These are phyloP conservation scores for Aspergillus ibericus DNA, from an alignment of 2,329 filamentous ascomycete species.

Conservation along the genomic window DNA sequence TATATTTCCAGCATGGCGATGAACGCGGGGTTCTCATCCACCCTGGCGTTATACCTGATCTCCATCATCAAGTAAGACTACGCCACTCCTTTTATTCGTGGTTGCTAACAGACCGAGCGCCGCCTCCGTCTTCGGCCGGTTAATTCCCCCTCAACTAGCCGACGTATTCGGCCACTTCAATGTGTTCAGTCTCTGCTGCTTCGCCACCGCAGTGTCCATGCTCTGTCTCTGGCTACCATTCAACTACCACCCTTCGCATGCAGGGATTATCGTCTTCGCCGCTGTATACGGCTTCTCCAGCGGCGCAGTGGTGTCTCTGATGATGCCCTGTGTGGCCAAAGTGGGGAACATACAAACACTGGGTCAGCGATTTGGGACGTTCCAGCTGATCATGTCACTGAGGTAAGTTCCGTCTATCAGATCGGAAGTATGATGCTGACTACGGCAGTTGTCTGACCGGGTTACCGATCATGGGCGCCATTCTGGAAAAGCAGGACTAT, in stretches of 20 bases:
- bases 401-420: conserved; percentile 14
- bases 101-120: conserved; percentile 14
- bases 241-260: conserved; percentile 27
- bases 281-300: conserved; percentile 31
- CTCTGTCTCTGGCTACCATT: conserved; percentile 32
- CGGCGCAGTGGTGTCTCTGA: conserved; percentile 27
- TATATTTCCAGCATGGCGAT: conserved; percentile 23
- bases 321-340: conserved; percentile 34
- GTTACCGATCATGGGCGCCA: conserved; percentile 30
- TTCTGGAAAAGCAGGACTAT: conserved; percentile 21
- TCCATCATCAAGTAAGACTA: conserved; percentile 28
- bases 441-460: conserved; percentile 20
- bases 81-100: not conserved
- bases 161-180: conserved; percentile 32
- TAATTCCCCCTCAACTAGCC: conserved; percentile 25
- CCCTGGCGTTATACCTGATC: conserved; percentile 25
- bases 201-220: conserved; percentile 19
- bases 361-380: conserved; percentile 37
- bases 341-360: conserved; percentile 32
- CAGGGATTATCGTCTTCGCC: conserved; percentile 30
- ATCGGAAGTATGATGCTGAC: not conserved
- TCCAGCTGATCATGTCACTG: conserved; percentile 23
- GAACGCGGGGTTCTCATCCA: conserved; percentile 18
- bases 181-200: conserved; percentile 17
- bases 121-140: conserved; percentile 27